Conservation (phyloP, 495 filamentous ascomycete genomes). For the Thozetella sp. region DNA sequence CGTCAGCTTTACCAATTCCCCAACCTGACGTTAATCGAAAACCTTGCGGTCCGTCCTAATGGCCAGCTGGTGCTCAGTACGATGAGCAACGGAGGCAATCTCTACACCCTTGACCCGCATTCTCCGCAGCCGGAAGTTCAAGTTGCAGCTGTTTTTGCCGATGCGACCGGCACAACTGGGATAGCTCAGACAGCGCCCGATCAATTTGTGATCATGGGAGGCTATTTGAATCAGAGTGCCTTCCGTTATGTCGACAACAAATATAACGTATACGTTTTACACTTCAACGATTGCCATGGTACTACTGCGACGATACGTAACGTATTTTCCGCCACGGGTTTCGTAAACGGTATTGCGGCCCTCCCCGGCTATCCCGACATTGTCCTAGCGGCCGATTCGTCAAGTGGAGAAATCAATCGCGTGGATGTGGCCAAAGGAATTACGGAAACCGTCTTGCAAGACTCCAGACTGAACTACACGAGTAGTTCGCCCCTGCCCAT, state of each 20-base stretch:
- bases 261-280: background rate
- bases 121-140: background rate
- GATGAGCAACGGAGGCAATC: background rate
- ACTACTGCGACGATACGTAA: background rate
- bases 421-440: background rate
- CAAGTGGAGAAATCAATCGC: background rate
- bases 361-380: background rate
- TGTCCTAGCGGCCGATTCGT: background rate
- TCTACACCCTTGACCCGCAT: background rate
- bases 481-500: background rate
- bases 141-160: background rate
- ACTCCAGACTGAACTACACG: background rate
- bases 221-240: background rate
- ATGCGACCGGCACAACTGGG: background rate
- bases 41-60: conserved; percentile 1
- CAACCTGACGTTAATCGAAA: background rate
- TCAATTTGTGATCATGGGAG: background rate
- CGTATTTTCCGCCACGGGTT: background rate
- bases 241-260: background rate
- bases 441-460: background rate
- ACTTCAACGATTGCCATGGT: background rate
- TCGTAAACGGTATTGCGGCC: background rate
- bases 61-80: background rate
- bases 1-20: background rate
- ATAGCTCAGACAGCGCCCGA: background rate